phyloP scores from a whole-genome alignment of 176 grass and related monocot genomes.

The Oropetium thomaeum region DNA sequence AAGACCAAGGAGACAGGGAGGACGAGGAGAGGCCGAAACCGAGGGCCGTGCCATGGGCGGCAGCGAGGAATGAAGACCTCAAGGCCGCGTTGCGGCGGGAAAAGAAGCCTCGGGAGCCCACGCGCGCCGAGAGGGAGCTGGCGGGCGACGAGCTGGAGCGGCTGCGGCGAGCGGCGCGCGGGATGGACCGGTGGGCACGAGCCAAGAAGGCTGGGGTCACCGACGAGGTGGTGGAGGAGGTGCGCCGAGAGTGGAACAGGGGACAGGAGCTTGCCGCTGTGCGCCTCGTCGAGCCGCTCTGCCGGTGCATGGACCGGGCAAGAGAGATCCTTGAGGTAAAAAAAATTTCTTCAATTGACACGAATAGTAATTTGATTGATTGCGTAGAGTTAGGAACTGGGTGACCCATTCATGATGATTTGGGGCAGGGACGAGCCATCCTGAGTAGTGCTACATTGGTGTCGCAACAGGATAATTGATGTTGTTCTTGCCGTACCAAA shows the following conservation, averaged over 20 bases:
- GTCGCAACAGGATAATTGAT: not conserved
- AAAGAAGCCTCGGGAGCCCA: conserved; percentile 48
- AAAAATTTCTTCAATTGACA: not conserved
- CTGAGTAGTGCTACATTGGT: not conserved
- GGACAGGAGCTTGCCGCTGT: conserved; percentile 50
- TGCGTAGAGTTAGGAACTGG: too few relatives aligned
- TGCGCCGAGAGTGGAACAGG: conserved; percentile 37
- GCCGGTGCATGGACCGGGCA: conserved; percentile 64
- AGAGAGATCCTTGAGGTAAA: conserved; percentile 62
- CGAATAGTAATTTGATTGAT: not conserved
- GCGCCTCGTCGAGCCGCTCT: conserved; percentile 57
- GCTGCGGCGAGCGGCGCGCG: conserved; percentile 39
- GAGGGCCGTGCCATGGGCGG: conserved; percentile 45
- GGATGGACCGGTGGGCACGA: conserved; percentile 33
- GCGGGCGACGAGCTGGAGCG: conserved; percentile 30
- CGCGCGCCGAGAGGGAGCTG: conserved; percentile 45
- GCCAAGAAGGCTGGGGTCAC: conserved; percentile 75
- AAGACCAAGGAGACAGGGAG: not conserved
- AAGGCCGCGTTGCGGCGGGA: conserved; percentile 54
- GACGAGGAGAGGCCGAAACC: not conserved
- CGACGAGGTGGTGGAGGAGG: conserved; percentile 45
- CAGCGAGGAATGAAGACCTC: conserved; percentile 33
- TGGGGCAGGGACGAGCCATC: too few relatives aligned
- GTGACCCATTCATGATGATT: too few relatives aligned
- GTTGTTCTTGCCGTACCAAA: not conserved